A percentile compares a stretch with the other conserved stretches of the same genome.
Conservation (phyloP, 192 early-diverging fungal species). For the Neocallimastix lanati region DNA sequence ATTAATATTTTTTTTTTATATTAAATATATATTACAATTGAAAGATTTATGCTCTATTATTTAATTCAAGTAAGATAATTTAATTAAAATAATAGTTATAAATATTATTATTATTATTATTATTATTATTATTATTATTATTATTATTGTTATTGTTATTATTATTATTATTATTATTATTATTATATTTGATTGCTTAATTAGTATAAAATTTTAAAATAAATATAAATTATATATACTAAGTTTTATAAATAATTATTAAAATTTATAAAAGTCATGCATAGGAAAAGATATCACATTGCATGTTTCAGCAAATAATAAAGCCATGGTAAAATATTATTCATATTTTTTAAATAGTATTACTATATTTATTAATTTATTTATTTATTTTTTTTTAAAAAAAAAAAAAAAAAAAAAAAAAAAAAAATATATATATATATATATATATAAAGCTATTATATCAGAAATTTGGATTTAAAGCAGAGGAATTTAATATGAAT, state of each 20-base stretch:
- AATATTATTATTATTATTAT: neutral
- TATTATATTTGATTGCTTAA: too few species aligned
- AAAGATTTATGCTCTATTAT: constrained; percentile 62
- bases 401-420: too few species aligned
- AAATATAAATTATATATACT: too few species aligned
- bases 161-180: too few species aligned
- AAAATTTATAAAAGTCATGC: too few species aligned
- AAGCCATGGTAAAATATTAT: constrained; percentile 71
- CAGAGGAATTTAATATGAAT: constrained; percentile 72
- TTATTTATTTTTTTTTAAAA: neutral
- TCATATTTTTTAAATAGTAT: neutral
- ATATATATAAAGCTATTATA: constrained; percentile 76
- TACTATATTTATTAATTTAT: neutral
- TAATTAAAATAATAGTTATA: too few species aligned
- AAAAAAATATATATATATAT: too few species aligned
- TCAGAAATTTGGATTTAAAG: constrained; percentile 84
- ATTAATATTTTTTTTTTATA: constrained; percentile 6
- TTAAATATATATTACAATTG: too few species aligned
- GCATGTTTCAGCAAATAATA: constrained; percentile 83
- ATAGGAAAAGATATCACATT: constrained; percentile 67
- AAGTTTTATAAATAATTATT: too few species aligned
- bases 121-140: neutral
- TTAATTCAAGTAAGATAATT: constrained; percentile 40
- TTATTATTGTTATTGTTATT: too few species aligned
- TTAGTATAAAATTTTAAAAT: neutral